phyloP scores from a whole-genome alignment of 306 rosid genomes.

The Inga oerstediana region DNA sequence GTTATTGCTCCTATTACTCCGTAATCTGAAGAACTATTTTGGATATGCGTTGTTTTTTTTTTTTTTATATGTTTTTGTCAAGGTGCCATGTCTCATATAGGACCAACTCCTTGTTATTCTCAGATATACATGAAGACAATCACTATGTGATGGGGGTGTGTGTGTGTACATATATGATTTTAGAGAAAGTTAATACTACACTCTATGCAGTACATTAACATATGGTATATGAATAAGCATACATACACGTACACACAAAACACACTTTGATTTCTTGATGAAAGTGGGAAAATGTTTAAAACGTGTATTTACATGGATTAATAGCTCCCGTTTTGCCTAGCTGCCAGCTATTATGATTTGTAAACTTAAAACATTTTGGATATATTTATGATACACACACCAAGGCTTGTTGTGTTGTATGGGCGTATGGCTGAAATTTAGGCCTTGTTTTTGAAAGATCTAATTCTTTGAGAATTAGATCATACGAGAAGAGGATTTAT shows the following conservation, averaged over 20 bases:
- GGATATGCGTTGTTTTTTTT: too few species aligned
- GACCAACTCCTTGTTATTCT: not conserved
- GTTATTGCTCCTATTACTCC: too few species aligned
- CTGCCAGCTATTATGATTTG: not conserved
- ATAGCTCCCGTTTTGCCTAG: not conserved
- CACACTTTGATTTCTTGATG: not conserved
- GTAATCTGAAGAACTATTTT: too few species aligned
- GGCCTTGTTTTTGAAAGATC: not conserved
- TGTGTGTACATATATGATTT: too few species aligned
- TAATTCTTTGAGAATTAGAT: not conserved
- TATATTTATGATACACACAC: not conserved
- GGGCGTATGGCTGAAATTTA: not conserved
- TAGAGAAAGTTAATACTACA: too few species aligned
- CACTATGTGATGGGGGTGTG: too few species aligned
- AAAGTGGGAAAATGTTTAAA: not conserved
- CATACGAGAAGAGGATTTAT: not conserved
- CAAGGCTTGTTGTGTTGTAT: not conserved
- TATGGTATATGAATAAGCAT: too few species aligned
- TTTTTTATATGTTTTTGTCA: too few species aligned
- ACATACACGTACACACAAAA: too few species aligned
- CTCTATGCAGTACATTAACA: too few species aligned
- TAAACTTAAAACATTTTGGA: not conserved
- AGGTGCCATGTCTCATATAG: not conserved
- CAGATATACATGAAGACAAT: not conserved
- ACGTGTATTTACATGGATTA: not conserved